phyloP scores from a whole-genome alignment of 768 basidiomycete species.

The Tulasnella sp. region DNA sequence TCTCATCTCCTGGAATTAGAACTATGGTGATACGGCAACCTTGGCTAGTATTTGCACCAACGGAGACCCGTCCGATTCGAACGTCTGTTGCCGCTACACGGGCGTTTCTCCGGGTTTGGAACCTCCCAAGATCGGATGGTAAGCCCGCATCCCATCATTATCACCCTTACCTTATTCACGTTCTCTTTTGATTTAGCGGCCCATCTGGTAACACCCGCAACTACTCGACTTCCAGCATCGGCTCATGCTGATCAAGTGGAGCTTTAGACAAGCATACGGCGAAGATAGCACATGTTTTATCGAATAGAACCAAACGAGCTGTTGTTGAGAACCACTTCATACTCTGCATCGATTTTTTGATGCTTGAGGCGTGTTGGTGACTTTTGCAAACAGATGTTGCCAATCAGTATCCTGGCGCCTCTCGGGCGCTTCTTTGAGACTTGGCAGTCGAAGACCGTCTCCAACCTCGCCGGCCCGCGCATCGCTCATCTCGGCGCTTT shows the following conservation, averaged over 20 bases:
- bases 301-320: not conserved
- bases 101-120: not conserved
- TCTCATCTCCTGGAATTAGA: not conserved
- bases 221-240: constrained; percentile 16
- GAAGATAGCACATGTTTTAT: not conserved
- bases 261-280: not conserved
- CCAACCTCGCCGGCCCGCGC: not conserved
- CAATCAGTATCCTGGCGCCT: too few species aligned
- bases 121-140: constrained; percentile 13
- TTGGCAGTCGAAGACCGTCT: not conserved
- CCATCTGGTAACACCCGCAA: constrained; percentile 7
- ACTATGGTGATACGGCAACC: constrained; percentile 29
- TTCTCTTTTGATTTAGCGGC: not conserved
- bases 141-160: not conserved
- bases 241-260: not conserved
- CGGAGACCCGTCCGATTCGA: constrained; percentile 22
- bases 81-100: constrained; percentile 12
- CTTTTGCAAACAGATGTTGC: too few species aligned
- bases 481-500: not conserved
- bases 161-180: not conserved
- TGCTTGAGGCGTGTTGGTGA: too few species aligned
- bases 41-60: constrained; percentile 28
- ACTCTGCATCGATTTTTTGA: too few species aligned
- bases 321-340: not conserved
- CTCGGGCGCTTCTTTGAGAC: not conserved